Evolutionary conservation across 75 land plant genomes (phyloP).

Genomic region (Gnetum montanum): DNA sequence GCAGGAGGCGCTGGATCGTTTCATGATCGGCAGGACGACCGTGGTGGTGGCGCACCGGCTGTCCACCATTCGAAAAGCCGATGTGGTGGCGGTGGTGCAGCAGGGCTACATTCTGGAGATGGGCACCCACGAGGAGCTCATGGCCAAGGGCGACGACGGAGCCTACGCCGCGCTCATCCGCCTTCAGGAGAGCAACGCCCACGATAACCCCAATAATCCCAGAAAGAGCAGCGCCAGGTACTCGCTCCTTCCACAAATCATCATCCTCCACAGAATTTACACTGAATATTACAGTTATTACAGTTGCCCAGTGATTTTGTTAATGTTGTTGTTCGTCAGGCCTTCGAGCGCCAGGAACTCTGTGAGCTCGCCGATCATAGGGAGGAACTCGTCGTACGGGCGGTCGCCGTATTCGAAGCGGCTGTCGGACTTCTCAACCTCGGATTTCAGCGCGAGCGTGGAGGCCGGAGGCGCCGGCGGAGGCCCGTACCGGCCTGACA

Average conservation of each 20-base stretch:
- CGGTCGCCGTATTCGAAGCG: conserved; percentile 63
- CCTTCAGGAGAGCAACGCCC: conserved; percentile 63
- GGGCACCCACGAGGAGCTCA: conserved; percentile 75
- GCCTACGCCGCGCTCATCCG: conserved; percentile 61
- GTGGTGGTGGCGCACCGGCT: conserved; percentile 86
- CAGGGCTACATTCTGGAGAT: conserved; percentile 59
- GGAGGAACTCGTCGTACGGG: conserved; percentile 60
- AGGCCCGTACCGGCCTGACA: too few species aligned
- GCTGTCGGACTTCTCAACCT: conserved; percentile 62
- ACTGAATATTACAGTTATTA: too few species aligned
- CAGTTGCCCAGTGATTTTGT: too few species aligned
- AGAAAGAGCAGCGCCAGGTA: conserved; percentile 75
- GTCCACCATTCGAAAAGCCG: conserved; percentile 79
- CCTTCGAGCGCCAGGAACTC: conserved; percentile 70
- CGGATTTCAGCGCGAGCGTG: conserved; percentile 55
- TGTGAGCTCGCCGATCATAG: conserved; percentile 66
- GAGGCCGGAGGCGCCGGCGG: conserved; percentile 22
- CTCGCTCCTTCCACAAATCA: background rate
- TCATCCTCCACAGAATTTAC: too few species aligned
- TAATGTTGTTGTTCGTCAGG: conserved; percentile 11
- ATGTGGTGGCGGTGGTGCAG: conserved; percentile 68
- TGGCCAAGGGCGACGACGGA: conserved; percentile 57
- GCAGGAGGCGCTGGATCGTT: conserved; percentile 75
- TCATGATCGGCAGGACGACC: conserved; percentile 86
- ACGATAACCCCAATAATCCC: conserved; percentile 46